Conservation (phyloP, 2,329 filamentous ascomycete species). For the Kalaharituber pfeilii region DNA sequence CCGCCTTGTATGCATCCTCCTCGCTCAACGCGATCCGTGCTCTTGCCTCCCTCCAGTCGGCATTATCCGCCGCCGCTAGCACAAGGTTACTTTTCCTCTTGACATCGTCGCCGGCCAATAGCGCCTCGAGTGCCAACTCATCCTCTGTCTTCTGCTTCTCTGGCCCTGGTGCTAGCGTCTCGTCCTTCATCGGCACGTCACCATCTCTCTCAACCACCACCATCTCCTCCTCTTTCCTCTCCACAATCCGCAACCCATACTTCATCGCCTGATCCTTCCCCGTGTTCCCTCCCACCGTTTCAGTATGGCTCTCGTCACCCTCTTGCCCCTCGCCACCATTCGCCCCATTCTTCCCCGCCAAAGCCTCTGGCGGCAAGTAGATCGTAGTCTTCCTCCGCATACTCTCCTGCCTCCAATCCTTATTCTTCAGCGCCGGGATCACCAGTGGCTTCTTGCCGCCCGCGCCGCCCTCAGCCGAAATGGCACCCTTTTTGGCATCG, state of each 20-base stretch:
- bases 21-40: constrained; percentile 26
- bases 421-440: constrained; percentile 42
- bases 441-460: constrained; percentile 33
- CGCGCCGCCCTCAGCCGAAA: constrained; percentile 17
- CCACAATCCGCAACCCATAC: constrained; percentile 17
- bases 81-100: constrained; percentile 39
- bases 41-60: constrained; percentile 17
- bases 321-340: constrained; percentile 33
- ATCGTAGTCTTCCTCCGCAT: constrained; percentile 28
- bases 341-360: constrained; percentile 32
- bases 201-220: constrained; percentile 15
- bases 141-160: constrained; percentile 37
- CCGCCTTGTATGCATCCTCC: constrained; percentile 54
- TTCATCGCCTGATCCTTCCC: constrained; percentile 23
- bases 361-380: constrained; percentile 33
- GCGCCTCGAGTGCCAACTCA: constrained; percentile 47
- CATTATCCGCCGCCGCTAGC: constrained; percentile 20
- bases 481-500: constrained; percentile 12
- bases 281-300: constrained; percentile 19
- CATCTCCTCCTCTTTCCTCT: constrained; percentile 20
- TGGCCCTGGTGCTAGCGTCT: neutral
- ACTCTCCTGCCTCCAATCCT: constrained; percentile 44
- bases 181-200: constrained; percentile 21
- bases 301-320: constrained; percentile 25
- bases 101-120: constrained; percentile 39